Percentiles rank a stretch among this genome's conserved stretches.
Evolutionary conservation across 768 basidiomycete genomes (phyloP).

Genomic region (Lepiota subincarnata): DNA sequence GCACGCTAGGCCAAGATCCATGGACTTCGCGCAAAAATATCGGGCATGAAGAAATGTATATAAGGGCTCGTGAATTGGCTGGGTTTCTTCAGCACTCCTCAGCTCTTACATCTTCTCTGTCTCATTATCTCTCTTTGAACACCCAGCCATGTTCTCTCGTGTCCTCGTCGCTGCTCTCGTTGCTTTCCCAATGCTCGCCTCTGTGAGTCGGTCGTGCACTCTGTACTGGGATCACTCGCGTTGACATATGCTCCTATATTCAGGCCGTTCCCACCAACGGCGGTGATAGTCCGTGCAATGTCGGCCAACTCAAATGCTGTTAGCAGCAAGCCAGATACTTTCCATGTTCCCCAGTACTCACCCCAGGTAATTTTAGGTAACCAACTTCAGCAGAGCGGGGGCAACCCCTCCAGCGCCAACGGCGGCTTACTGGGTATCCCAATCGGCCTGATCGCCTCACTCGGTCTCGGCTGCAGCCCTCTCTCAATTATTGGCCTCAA

Average conservation of each 20-base stretch:
- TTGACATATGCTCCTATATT: background rate
- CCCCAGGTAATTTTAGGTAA: background rate
- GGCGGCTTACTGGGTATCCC: conserved; percentile 3
- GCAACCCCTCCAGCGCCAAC: background rate
- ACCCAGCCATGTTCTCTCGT: conserved; percentile 14
- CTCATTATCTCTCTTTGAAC: background rate
- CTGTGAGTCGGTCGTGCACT: background rate
- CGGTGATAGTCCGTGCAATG: conserved; percentile 1
- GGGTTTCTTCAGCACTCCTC: background rate
- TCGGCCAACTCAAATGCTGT: conserved; percentile 7
- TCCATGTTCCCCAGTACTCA: background rate
- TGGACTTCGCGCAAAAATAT: conserved; percentile 1
- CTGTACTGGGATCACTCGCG: too few relatives aligned
- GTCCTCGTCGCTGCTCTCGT: conserved; percentile 11
- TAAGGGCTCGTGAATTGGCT: background rate
- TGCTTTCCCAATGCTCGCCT: conserved; percentile 1
- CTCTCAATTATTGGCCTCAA: conserved; percentile 4
- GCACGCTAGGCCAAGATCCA: background rate
- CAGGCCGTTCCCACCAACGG: background rate
- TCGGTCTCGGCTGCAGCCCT: conserved; percentile 7
- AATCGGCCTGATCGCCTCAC: background rate
- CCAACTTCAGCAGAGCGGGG: background rate
- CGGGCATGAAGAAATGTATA: background rate
- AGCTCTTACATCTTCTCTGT: background rate
- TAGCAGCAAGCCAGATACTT: background rate